Evolutionary conservation across 306 rosid species (phyloP).

Genomic region (Leucaena leucocephala): DNA sequence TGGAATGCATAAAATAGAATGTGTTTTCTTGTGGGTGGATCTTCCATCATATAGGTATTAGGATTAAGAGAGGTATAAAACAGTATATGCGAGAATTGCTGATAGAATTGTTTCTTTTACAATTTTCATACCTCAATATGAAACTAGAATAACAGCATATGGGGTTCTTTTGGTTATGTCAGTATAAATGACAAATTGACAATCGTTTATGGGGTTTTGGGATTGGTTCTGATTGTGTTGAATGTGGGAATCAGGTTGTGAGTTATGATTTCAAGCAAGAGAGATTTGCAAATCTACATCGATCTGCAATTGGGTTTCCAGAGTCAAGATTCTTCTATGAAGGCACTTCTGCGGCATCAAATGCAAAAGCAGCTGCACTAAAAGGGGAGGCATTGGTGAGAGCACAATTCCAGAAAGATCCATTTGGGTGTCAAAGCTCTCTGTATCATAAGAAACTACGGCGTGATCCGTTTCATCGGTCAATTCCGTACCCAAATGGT

Average conservation of each 20-base stretch:
- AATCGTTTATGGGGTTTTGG: constrained; percentile 4
- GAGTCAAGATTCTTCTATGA: constrained; percentile 78
- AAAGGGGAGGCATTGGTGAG: constrained; percentile 87
- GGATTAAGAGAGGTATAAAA: not conserved
- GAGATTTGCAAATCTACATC: constrained; percentile 80
- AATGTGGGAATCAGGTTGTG: constrained; percentile 56
- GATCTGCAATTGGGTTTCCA: constrained; percentile 89
- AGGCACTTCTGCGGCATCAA: constrained; percentile 74
- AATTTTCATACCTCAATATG: constrained; percentile 1
- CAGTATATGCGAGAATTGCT: too few species aligned
- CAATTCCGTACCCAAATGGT: constrained; percentile 88
- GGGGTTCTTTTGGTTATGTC: not conserved
- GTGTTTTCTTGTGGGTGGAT: constrained; percentile 17
- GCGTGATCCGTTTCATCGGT: constrained; percentile 89
- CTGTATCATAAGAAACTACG: constrained; percentile 72
- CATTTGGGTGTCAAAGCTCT: constrained; percentile 81
- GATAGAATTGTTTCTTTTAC: not conserved
- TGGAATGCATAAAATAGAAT: not conserved
- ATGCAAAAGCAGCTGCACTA: constrained; percentile 67
- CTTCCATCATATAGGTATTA: not conserved
- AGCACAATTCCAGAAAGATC: constrained; percentile 77
- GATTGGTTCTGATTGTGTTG: constrained; percentile 30
- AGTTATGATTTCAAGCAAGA: constrained; percentile 82
- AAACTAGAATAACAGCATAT: not conserved
- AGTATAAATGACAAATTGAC: not conserved